phyloP scores from a whole-genome alignment of 768 basidiomycete species.

The Trametes punicea region DNA sequence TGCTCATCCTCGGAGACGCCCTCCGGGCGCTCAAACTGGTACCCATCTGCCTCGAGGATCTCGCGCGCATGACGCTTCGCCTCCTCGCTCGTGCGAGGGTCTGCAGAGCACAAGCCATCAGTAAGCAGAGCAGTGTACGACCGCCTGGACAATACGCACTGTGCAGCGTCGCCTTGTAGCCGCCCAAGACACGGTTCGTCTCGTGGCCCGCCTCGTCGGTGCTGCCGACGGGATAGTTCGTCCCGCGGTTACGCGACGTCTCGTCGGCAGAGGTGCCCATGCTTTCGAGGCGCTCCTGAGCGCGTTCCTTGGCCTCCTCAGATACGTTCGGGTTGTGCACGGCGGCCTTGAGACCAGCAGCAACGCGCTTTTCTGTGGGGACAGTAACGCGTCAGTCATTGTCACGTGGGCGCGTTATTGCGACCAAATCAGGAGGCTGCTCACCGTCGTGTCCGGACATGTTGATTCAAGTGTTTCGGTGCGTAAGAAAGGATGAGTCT shows the following conservation, averaged over 20 bases:
- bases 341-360: constrained; percentile 56
- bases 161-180: constrained; percentile 48
- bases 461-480: neutral
- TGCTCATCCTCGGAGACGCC: constrained; percentile 39
- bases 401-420: constrained; percentile 2
- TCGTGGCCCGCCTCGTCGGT: constrained; percentile 17
- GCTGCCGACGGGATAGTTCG: neutral
- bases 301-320: constrained; percentile 49
- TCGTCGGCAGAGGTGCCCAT: constrained; percentile 30
- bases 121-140: neutral
- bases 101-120: constrained; percentile 24
- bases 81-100: constrained; percentile 42
- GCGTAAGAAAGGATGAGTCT: neutral
- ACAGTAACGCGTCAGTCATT: neutral
- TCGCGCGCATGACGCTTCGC: constrained; percentile 56
- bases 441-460: constrained; percentile 17
- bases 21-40: constrained; percentile 30
- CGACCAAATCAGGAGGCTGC: neutral
- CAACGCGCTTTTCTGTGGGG: constrained; percentile 37
- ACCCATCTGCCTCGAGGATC: constrained; percentile 45
- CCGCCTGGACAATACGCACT: constrained; percentile 31
- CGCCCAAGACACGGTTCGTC: constrained; percentile 34
- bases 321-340: constrained; percentile 58
- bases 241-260: neutral
- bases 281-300: constrained; percentile 42